Base-by-base conservation (phyloP, 202 grass and related monocot genomes). In the Elaeis oleifera region DNA sequence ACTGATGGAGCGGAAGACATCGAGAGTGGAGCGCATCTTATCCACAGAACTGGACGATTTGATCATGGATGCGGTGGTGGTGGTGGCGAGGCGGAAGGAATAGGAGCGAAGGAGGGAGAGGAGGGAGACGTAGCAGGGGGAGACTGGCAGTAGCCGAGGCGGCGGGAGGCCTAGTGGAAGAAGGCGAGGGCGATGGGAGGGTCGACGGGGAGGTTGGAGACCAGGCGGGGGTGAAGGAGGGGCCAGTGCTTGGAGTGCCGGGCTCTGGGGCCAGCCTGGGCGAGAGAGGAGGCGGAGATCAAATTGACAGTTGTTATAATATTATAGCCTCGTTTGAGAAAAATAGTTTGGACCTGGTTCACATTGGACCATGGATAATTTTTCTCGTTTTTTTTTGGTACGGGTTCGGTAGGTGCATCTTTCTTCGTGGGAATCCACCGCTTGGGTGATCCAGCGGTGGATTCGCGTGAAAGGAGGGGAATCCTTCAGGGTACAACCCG, bases 241-340 rank as follows among this genome's bases (percentile, higher is more conserved):
- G 26, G 85, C 79, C 65, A 81, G n/a, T 58, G 66, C 28, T 65
- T 75, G 65, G 74, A 89, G 71, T 66, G 70, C 56, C 2, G 49
- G 18, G 26, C 19, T 53, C 18, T 62, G 16, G 58, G 16, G 2
- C 58, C 70, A 72, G 4, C 23, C 2, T 16, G 24, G 58, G 15
- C 5, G 58, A 25, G 49, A 62, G 58, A 72, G 70, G 25, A 63
- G 19, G 59, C 1, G 59, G 59, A 61, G 14, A 72, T 20, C 20
- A 20, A 20, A 20, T 20, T 20, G 20, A 20, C 20, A 20, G 20
- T 20, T 20, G 20, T 20, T 20, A 20, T 20, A 20, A 20, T 20
- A 20, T 20, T 20, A 20, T 20, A 20, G 20, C 20, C 20, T 20
- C 20, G 20, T 20, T 20, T 20, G 20, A 20, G 20, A 20, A 20